Evolutionary conservation across 2,329 filamentous ascomycete genomes (phyloP), one percentile per base, ranked within the genome.

Genomic region (Apiospora malaysiana): DNA sequence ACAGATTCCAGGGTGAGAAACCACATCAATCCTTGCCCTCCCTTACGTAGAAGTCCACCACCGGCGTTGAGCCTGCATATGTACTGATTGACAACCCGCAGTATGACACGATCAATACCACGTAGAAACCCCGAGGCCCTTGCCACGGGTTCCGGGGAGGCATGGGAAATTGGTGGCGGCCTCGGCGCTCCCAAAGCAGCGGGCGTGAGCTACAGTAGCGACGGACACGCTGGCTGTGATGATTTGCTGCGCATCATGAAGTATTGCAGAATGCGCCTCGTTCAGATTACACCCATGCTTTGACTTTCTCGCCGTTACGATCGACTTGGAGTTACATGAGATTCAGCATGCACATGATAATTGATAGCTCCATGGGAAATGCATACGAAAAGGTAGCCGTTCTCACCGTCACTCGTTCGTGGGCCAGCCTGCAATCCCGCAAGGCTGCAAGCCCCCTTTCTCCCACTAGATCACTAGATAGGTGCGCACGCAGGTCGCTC

Each of bases 161-260:
- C 51, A 37, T 37, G 56, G 56, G 56, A 63, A 63, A 63, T 63
- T 40, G 9, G 32, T 63, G 56, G 56, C 56, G 56, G 56, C 32
- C 56, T 63, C 56, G 56, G 27, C 56, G 56, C 7, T 40, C 32
- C 56, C 56, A 63, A 63, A 40, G 18, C 56, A 32, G 56, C 9
- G 56, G 56, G 32, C 18, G 51, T 8, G 49, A 7, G 5, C 46
- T 23, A n/a, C n/a, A n/a, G n/a, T n/a, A 49, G 46, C 47, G 27
- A 37, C 9, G 27, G 18, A 21, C 18, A 21, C 18, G 32, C 56
- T 40, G 7, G 56, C 9, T 10, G 32, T 63, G 56, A 63, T 63
- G 56, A 40, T n/a, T 23, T 14, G 32, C 32, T 21, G 56, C 56
- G 27, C 32, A 40, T 63, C 56, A 23, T 40, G 27, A n/a, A 5